Base-by-base conservation (phyloP, 2,329 filamentous ascomycete species). In the Colletotrichum sp. region DNA sequence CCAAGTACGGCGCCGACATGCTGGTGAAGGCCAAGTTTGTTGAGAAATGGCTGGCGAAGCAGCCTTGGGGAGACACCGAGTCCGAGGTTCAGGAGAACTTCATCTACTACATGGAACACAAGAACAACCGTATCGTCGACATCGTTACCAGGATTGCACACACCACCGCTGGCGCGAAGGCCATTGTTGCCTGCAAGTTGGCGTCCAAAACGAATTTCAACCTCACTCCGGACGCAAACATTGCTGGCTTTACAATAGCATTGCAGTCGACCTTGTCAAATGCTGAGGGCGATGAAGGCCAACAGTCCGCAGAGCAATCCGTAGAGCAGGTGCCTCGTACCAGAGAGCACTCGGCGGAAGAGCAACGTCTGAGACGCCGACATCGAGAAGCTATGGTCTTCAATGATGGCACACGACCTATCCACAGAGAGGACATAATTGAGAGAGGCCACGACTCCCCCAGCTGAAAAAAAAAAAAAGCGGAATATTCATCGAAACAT, bases 321-420 rank as follows among this genome's bases (percentile, higher is more conserved):
- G 78, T 80, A 68, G 82, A 83, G 74, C 79, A 82, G 69, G 81
- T 85, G 61, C 83, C 84, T 13, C 80, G 85, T 43, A 81, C 83
- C 3, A 80, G 88, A 75, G 90, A 91, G 73, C 90, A 92, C 82
- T 92, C 88, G 75, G 87, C 85, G 8, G 92, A 92, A 81, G 95
- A 96, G 83, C 93, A 95, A 80, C 91, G 93, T 69, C 87, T 96
- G 76, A 89, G 95, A 75, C 90, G 96, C 78, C 90, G 95, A 66
- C 91, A 96, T 81, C 90, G 96, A 78, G 95, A 98, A 86, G 96
- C 95, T 6, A 96, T 98, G 91, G 96, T 98, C 24, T 87, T 98
- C 72, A 96, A 96, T 80, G 95, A 98, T 81, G 95, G 95, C n/a
- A 95, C 92, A 26, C 90, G 93, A 36, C 94, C 95, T 2, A 83